These are phyloP conservation scores for Xylaria arbuscula DNA, from an alignment of 2,329 filamentous ascomycete species.

Conservation along the genomic window DNA sequence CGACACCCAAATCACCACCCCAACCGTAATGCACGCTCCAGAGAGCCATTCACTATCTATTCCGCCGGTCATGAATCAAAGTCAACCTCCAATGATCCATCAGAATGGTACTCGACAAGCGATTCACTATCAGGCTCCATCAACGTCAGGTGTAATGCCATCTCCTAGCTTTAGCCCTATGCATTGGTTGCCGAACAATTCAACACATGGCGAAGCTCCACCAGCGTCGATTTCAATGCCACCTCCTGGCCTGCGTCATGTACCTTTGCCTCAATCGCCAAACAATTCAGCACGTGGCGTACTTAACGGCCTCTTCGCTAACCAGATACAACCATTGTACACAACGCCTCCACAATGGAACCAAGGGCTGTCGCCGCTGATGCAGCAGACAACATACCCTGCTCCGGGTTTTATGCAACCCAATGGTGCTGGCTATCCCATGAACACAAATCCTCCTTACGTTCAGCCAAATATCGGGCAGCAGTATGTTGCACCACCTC, in stretches of 20 bases:
- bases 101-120: neutral
- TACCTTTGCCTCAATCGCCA: neutral
- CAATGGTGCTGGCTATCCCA: neutral
- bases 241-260: no score
- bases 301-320: constrained; percentile 21
- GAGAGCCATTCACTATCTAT: neutral
- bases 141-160: neutral
- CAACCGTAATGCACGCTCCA: neutral
- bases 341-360: constrained; percentile 4
- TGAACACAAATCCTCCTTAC: neutral
- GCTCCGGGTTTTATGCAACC: neutral
- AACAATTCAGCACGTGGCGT: neutral
- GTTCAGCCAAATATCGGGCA: neutral
- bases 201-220: no score
- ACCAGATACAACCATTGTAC: constrained; percentile 20
- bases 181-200: no score
- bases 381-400: constrained; percentile 10
- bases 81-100: neutral
- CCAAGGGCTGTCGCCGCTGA: constrained; percentile 1
- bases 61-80: neutral
- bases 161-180: neutral
- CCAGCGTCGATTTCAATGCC: no score
- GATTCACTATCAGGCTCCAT: neutral
- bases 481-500: neutral
- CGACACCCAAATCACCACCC: neutral